These are phyloP conservation scores for Aspergillus novofumigatus DNA, from an alignment of 2,329 filamentous ascomycete genomes.

Conservation along the genomic window DNA sequence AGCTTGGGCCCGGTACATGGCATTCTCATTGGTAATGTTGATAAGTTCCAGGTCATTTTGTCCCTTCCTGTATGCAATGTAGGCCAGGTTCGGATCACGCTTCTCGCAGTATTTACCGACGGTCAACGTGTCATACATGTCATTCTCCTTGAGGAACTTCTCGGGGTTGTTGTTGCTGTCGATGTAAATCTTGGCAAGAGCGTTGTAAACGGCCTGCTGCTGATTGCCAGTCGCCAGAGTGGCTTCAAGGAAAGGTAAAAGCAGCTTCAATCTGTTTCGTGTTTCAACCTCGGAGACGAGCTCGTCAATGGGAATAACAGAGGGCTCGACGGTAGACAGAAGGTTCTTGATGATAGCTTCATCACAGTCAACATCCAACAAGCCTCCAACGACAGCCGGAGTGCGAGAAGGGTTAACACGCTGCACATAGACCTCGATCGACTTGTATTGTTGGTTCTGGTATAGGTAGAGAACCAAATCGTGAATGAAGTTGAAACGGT, in stretches of 20 bases:
- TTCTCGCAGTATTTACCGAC: constrained; percentile 99
- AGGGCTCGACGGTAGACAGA: constrained; percentile 75
- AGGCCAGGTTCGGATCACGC: constrained; percentile 91
- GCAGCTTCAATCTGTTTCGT: constrained; percentile 89
- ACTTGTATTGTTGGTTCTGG: constrained; percentile 98
- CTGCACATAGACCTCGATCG: constrained; percentile 97
- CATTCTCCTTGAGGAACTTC: constrained; percentile 95
- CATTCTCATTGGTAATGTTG: constrained; percentile 97
- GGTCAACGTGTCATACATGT: constrained; percentile 85
- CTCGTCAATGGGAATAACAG: constrained; percentile 87
- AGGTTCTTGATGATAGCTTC: constrained; percentile 94
- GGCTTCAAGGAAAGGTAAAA: constrained; percentile 92
- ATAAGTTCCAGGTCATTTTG: constrained; percentile 97
- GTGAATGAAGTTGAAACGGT: constrained; percentile 98
- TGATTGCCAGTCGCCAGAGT: constrained; percentile 87
- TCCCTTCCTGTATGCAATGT: constrained; percentile 92
- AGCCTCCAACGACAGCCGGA: constrained; percentile 85
- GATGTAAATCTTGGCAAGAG: constrained; percentile 98
- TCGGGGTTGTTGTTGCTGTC: constrained; percentile 98
- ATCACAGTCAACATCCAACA: constrained; percentile 95
- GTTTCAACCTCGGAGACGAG: constrained; percentile 93
- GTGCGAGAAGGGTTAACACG: constrained; percentile 89
- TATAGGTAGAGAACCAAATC: constrained; percentile 95
- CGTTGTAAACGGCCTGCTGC: constrained; percentile 95
- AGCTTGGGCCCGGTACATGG: constrained; percentile 99